These are phyloP conservation scores for Naegleria fowleri DNA, from an alignment of 208 protist genomes.

Conservation along the genomic window DNA sequence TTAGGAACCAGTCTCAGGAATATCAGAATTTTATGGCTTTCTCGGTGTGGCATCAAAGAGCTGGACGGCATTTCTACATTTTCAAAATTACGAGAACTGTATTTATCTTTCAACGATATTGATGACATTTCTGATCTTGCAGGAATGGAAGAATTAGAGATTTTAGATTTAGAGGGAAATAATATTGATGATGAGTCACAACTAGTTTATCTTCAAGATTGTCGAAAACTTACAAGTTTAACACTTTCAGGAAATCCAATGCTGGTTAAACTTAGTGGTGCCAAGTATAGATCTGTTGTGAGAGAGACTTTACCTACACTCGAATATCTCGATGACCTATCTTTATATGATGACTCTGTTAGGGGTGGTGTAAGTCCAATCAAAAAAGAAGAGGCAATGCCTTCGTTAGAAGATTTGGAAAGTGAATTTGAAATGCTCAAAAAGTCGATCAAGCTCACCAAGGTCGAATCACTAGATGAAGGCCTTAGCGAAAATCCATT, in stretches of 20 bases:
- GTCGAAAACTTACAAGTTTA: neutral
- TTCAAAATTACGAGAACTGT: neutral
- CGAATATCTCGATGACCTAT: neutral
- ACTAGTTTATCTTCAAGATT: neutral
- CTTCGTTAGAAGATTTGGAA: neutral
- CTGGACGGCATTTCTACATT: neutral
- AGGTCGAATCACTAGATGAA: neutral
- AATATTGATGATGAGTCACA: neutral
- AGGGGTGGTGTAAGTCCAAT: neutral
- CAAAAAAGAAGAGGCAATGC: neutral
- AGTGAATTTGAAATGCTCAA: slow-evolving; percentile 8
- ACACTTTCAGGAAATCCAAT: neutral
- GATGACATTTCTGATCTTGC: neutral
- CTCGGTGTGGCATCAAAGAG: neutral
- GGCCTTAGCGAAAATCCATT: neutral
- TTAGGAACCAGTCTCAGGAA: neutral
- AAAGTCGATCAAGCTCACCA: neutral
- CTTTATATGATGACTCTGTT: neutral
- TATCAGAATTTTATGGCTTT: neutral
- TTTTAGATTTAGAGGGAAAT: slow-evolving; percentile 22
- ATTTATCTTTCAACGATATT: slow-evolving; percentile 8
- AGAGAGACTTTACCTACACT: neutral
- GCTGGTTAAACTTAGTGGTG: neutral
- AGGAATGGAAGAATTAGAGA: neutral
- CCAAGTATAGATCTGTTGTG: neutral